Percentiles rank a stretch among this genome's conserved stretches.
Evolutionary conservation across 2,329 filamentous ascomycete species (phyloP).

Genomic region (Truncatella angustata): DNA sequence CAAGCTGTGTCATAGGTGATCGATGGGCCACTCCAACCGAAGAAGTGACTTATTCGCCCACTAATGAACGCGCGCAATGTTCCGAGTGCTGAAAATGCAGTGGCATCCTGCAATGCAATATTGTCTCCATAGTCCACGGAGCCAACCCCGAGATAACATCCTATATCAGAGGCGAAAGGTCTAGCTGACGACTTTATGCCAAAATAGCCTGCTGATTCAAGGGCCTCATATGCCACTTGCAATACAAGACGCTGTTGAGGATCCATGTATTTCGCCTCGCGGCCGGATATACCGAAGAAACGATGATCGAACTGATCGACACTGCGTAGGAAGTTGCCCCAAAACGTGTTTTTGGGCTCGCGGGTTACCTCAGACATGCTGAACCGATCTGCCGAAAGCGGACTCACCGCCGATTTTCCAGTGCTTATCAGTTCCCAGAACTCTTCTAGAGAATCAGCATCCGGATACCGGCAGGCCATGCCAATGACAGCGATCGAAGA

Average conservation of each 20-base stretch:
- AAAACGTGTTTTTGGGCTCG: constrained; percentile 12
- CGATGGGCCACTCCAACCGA: constrained; percentile 34
- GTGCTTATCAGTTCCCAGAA: constrained; percentile 2
- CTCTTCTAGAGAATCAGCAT: constrained; percentile 7
- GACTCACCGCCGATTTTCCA: neutral
- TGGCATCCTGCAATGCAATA: constrained; percentile 18
- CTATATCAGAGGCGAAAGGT: too few species aligned
- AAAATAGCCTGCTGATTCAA: constrained; percentile 19
- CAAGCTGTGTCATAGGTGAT: constrained; percentile 36
- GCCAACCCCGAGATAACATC: constrained; percentile 24
- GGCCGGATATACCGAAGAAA: constrained; percentile 26
- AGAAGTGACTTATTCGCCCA: constrained; percentile 32
- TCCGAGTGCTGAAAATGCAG: constrained; percentile 32
- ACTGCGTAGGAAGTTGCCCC: constrained; percentile 20
- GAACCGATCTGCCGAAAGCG: neutral
- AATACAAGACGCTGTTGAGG: constrained; percentile 26
- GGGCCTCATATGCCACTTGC: constrained; percentile 17
- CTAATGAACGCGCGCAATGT: constrained; percentile 28
- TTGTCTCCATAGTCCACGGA: constrained; percentile 19
- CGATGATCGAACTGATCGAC: constrained; percentile 22
- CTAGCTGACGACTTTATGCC: too few species aligned
- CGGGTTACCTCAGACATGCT: neutral
- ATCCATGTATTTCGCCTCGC: constrained; percentile 26
- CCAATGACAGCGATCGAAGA: neutral
- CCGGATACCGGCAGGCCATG: neutral